Evolutionary conservation across 2,329 filamentous ascomycete species (phyloP).

Genomic region (Sporothrix euskadiensis): DNA sequence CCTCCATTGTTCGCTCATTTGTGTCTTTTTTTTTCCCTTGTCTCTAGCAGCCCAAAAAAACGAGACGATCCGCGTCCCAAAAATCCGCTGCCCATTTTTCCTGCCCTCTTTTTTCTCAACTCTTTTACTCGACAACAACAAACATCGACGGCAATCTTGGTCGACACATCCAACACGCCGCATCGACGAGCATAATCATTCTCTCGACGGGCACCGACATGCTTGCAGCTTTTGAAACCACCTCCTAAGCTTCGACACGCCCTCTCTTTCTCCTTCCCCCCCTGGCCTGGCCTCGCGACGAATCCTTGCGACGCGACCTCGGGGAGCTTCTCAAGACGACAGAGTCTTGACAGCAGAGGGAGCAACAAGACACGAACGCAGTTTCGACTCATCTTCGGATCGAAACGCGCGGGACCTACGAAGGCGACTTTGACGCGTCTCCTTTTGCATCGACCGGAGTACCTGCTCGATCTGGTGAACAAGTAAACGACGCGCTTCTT

Average conservation of each 20-base stretch:
- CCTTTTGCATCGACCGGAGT: not conserved
- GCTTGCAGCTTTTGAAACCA: constrained; percentile 4
- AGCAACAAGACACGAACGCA: not conserved
- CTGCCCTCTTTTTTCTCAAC: not conserved
- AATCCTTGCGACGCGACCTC: not conserved
- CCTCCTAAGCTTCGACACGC: constrained; percentile 5
- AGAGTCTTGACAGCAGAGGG: not conserved
- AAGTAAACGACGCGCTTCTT: constrained; percentile 11
- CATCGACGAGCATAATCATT: not conserved
- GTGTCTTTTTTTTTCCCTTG: not conserved
- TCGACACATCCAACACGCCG: constrained; percentile 2
- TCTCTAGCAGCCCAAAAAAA: constrained; percentile 6
- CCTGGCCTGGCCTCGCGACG: not conserved
- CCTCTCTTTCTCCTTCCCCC: not conserved
- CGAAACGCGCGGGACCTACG: constrained; percentile 6
- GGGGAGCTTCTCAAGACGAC: not conserved
- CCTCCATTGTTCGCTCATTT: not conserved
- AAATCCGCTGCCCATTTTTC: constrained; percentile 16
- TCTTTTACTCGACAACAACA: constrained; percentile 13
- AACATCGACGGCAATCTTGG: not conserved
- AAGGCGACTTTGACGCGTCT: constrained; percentile 15
- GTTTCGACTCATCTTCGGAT: not conserved
- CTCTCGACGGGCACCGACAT: constrained; percentile 11
- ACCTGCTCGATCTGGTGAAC: not conserved
- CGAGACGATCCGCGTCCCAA: constrained; percentile 1